These are phyloP conservation scores for Suhomyces yuchorum DNA, from an alignment of 1,139 yeast species.

Conservation along the genomic window DNA sequence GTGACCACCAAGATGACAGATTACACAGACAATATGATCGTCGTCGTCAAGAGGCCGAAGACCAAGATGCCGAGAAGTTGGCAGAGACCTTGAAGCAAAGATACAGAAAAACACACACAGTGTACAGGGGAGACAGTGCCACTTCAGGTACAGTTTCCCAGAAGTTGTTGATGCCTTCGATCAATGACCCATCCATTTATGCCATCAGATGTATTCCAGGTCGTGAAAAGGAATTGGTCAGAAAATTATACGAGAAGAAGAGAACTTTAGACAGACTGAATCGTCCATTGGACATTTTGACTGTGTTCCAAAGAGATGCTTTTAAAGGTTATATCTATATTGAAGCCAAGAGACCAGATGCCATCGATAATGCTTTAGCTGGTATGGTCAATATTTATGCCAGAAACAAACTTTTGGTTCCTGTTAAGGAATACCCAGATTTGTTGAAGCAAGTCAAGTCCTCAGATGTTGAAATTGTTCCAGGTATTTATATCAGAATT, in stretches of 20 bases:
- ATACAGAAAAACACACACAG: conserved; percentile 84
- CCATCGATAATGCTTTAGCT: conserved; percentile 81
- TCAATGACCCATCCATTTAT: conserved; percentile 95
- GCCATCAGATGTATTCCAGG: conserved; percentile 94
- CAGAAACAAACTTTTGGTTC: conserved; percentile 76
- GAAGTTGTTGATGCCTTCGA: conserved; percentile 89
- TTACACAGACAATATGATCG: conserved; percentile 91
- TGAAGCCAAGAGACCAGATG: conserved; percentile 92
- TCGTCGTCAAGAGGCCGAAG: conserved; percentile 84
- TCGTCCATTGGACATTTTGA: conserved; percentile 69
- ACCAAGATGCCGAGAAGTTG: conserved; percentile 91
- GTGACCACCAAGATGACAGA: conserved; percentile 59
- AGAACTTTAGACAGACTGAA: conserved; percentile 63
- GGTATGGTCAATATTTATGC: conserved; percentile 88
- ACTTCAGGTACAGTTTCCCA: conserved; percentile 85
- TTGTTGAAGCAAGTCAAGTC: conserved; percentile 87
- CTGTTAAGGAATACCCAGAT: conserved; percentile 94
- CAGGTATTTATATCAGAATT: conserved; percentile 90
- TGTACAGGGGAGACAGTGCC: conserved; percentile 80
- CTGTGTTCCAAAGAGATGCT: conserved; percentile 95
- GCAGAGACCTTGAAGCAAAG: conserved; percentile 93
- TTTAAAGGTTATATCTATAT: conserved; percentile 89
- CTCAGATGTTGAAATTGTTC: conserved; percentile 82
- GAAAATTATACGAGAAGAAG: conserved; percentile 80
- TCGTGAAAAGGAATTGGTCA: conserved; percentile 86